phyloP scores from a whole-genome alignment of 768 basidiomycete genomes.

The Termitomyces sp. region DNA sequence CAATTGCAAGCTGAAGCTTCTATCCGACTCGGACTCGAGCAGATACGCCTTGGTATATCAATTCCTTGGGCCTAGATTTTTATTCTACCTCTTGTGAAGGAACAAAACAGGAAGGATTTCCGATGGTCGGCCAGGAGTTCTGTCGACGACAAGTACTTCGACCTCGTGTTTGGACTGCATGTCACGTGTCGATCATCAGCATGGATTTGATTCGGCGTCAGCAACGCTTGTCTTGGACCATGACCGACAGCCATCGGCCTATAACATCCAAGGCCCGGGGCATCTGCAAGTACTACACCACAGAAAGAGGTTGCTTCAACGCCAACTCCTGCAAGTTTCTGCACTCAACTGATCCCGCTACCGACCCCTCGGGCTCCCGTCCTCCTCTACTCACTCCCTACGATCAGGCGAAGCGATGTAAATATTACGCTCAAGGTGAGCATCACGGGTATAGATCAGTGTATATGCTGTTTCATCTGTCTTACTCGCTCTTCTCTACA shows the following conservation, averaged over 20 bases:
- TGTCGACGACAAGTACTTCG: too few species aligned
- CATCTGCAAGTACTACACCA: constrained; percentile 60
- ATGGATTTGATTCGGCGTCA: background rate
- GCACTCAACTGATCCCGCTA: constrained; percentile 38
- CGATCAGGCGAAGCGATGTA: constrained; percentile 68
- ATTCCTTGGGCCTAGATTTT: too few species aligned
- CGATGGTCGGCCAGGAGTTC: too few species aligned
- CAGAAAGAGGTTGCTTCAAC: constrained; percentile 62
- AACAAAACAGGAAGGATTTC: too few species aligned
- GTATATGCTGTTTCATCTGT: background rate
- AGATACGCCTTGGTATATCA: too few species aligned
- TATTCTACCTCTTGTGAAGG: too few species aligned
- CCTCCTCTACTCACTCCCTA: constrained; percentile 49
- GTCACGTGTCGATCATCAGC: constrained; percentile 5
- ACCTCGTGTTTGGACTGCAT: too few species aligned
- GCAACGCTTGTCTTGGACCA: constrained; percentile 5
- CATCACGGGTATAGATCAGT: background rate
- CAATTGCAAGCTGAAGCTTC: too few species aligned
- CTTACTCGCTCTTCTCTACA: constrained; percentile 17
- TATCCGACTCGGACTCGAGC: too few species aligned
- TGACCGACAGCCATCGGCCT: constrained; percentile 35
- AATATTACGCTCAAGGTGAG: constrained; percentile 56
- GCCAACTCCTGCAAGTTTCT: constrained; percentile 72
- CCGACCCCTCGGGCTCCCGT: constrained; percentile 24
- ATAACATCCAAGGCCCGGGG: constrained; percentile 68